phyloP scores from a whole-genome alignment of 179 eudicot species.

The Pouteria campechiana region DNA sequence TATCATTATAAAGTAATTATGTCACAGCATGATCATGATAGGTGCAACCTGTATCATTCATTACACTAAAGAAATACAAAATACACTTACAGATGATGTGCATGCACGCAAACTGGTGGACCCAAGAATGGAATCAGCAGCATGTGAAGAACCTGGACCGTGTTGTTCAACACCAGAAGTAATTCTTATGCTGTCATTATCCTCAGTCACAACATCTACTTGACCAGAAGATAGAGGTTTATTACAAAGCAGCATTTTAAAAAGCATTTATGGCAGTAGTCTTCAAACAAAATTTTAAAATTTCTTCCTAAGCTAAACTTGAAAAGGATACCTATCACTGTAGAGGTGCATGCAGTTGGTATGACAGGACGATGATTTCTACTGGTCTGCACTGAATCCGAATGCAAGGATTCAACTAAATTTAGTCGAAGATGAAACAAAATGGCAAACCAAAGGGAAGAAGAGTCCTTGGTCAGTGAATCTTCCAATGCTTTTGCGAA shows the following conservation, averaged over 20 bases:
- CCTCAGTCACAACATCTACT: conserved; percentile 6
- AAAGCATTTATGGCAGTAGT: no score
- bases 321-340: conserved; percentile 25
- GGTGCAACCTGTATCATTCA: not conserved
- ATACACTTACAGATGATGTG: conserved; percentile 46
- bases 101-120: conserved; percentile 18
- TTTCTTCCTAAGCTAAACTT: no score
- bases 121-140: conserved; percentile 1
- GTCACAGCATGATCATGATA: not conserved
- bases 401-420: conserved; percentile 36
- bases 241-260: not conserved
- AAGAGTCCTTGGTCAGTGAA: conserved; percentile 25
- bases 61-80: no score
- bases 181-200: not conserved
- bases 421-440: conserved; percentile 51
- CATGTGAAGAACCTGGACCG: conserved; percentile 1
- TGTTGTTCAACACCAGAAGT: conserved; percentile 5
- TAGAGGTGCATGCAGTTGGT: conserved; percentile 13
- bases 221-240: conserved; percentile 47
- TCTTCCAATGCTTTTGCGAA: conserved; percentile 32
- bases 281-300: no score
- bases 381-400: conserved; percentile 13
- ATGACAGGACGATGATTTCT: conserved; percentile 17
- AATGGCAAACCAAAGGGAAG: conserved; percentile 58
- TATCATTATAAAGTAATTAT: not conserved